Evolutionary conservation across 768 basidiomycete species (phyloP), one percentile per base, ranked within the genome.

Genomic region (Suillus brevipes): DNA sequence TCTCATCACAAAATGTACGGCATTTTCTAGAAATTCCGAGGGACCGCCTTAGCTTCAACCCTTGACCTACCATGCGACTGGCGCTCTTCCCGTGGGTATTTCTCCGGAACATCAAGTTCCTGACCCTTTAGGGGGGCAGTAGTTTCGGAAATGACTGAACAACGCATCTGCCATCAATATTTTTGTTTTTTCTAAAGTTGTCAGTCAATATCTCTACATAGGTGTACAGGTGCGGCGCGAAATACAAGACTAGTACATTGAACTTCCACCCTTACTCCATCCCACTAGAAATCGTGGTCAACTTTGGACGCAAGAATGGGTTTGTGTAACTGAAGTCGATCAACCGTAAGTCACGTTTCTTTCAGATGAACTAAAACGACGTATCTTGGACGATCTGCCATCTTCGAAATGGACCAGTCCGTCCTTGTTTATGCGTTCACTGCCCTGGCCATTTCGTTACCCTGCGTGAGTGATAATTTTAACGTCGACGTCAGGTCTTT

Each of bases 391-490:
- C 38, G 13, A 4, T 55, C 31, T 34, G 13, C 14, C 34, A 37
- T 40, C 57, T 40, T 28, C 20, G 14, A 65, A 62, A 76, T 78
- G 75, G 75, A 75, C 53, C 70, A 70, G 34, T 40, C 67, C 59
- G 31, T 73, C 14, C 65, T 78, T n/a, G 55, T 68, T 25, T 69
- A 69, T 57, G 63, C 60, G 37, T 68, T n/a, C 55, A 69, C 77
- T 16, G 68, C 66, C 36, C 10, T 71, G 45, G 69, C 70, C 62
- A 16, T 73, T 52, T 60, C 68, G 9, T 57, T 75, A 64, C 71
- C 75, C 36, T 65, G 69, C 13, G 75, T 78, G 68, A 77, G 75
- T 78, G 36, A 14, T 40, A 34, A 25, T 42, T 62, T 28, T 13
- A 57, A n/a, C 40, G 50, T 58, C 63, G 31, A 59, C 18, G 3